phyloP scores from a whole-genome alignment of 306 rosid species.

The Ceratonia siliqua region DNA sequence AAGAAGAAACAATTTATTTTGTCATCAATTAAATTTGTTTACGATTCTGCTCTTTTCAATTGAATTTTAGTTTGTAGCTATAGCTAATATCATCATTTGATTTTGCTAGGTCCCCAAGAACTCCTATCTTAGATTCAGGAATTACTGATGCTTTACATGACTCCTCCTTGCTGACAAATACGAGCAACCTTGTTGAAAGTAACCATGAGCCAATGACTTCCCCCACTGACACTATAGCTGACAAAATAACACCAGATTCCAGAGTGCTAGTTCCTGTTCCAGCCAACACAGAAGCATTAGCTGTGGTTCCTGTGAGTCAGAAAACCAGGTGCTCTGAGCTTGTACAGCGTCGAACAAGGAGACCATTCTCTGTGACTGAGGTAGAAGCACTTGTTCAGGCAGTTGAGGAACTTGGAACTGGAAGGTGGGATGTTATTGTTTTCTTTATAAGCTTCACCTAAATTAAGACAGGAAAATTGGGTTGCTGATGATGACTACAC shows the following conservation, averaged over 20 bases:
- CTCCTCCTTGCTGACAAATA: constrained; percentile 49
- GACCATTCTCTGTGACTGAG: constrained; percentile 92
- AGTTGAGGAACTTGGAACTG: constrained; percentile 97
- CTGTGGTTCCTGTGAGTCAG: constrained; percentile 68
- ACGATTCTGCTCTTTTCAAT: constrained; percentile 1
- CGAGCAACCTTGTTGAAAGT: constrained; percentile 48
- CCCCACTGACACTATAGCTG: constrained; percentile 49
- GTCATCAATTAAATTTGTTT: neutral
- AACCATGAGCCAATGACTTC: constrained; percentile 52
- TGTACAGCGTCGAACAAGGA: constrained; percentile 89
- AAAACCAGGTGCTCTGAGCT: constrained; percentile 68
- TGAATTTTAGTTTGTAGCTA: neutral
- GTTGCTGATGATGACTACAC: constrained; percentile 33
- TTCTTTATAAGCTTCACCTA: neutral
- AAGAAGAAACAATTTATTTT: constrained; percentile 35
- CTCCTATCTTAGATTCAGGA: constrained; percentile 53
- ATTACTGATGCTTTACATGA: constrained; percentile 50
- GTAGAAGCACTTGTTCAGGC: constrained; percentile 94
- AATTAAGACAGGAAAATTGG: constrained; percentile 14
- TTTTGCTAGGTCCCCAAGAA: constrained; percentile 59
- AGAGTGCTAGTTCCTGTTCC: constrained; percentile 73
- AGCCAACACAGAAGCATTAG: constrained; percentile 60
- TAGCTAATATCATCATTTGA: constrained; percentile 27
- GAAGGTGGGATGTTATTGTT: constrained; percentile 62
- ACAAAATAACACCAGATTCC: constrained; percentile 57